A percentile compares a stretch with the other conserved stretches of the same genome.
Conservation (phyloP, 192 early-diverging fungal species). For the Coemansia sp. region DNA sequence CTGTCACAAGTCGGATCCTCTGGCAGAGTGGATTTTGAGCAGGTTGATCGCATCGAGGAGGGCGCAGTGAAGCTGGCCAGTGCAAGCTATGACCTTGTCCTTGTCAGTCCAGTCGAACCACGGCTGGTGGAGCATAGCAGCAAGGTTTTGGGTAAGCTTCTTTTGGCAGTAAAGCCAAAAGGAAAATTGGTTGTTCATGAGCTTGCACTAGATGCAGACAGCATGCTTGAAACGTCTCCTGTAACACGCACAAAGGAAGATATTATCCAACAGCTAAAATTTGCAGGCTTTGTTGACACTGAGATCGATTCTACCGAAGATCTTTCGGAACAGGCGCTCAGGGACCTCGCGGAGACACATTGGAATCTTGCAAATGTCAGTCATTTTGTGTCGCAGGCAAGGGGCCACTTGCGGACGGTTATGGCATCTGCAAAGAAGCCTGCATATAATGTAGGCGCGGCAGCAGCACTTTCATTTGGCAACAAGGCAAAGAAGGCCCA, state of each 20-base stretch:
- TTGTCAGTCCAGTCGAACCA: conserved; percentile 59
- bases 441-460: conserved; percentile 82
- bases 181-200: conserved; percentile 70
- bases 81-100: conserved; percentile 61
- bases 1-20: conserved; percentile 55
- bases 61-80: conserved; percentile 57
- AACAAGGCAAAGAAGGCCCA: conserved; percentile 62
- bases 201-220: conserved; percentile 57
- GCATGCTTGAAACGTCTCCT: conserved; percentile 46
- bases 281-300: conserved; percentile 83
- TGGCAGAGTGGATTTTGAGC: conserved; percentile 80
- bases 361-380: conserved; percentile 60
- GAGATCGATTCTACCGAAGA: conserved; percentile 31
- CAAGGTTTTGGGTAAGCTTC: conserved; percentile 60
- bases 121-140: conserved; percentile 65
- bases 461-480: conserved; percentile 76
- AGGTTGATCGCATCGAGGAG: conserved; percentile 72
- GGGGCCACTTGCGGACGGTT: conserved; percentile 36
- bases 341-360: conserved; percentile 48
- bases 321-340: conserved; percentile 54
- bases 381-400: conserved; percentile 46
- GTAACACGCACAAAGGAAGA: conserved; percentile 60
- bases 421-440: conserved; percentile 70
- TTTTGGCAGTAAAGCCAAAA: conserved; percentile 64
- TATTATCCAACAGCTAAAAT: conserved; percentile 69